These are phyloP conservation scores for Fusarium sarcochroum DNA, from an alignment of 2,329 filamentous ascomycete species.

Conservation along the genomic window DNA sequence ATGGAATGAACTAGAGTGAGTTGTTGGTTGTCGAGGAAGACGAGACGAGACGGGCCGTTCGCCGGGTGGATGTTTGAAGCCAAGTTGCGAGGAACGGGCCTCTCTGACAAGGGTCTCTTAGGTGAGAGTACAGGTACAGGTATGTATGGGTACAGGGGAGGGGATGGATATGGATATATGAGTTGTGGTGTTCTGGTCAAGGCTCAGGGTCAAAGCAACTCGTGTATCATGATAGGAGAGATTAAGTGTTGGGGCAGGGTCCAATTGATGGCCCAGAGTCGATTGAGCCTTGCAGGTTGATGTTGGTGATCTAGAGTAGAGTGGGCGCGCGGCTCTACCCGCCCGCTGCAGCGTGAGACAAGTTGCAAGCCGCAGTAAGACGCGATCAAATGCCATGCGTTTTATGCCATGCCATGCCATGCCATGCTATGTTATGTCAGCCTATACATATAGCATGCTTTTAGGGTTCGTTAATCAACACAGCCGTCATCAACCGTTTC, in stretches of 20 bases:
- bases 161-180: constrained; percentile 18
- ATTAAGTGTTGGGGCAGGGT: constrained; percentile 12
- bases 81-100: constrained; percentile 21
- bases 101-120: constrained; percentile 14
- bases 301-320: constrained; percentile 16
- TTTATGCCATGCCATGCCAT: constrained; percentile 23
- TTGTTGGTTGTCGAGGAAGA: constrained; percentile 13
- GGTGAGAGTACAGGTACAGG: constrained; percentile 9
- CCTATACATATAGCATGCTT: constrained; percentile 1
- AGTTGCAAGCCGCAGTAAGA: constrained; percentile 21
- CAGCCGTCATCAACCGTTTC: constrained; percentile 21
- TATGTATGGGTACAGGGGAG: no score
- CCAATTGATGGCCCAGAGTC: neutral
- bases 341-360: constrained; percentile 37
- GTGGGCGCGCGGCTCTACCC: constrained; percentile 38
- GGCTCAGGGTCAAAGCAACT: constrained; percentile 14
- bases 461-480: neutral
- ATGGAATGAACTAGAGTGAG: constrained; percentile 18
- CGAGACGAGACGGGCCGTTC: constrained; percentile 27
- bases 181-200: constrained; percentile 19
- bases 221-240: constrained; percentile 12
- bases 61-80: constrained; percentile 24
- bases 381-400: constrained; percentile 16
- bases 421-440: constrained; percentile 1
- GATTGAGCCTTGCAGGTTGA: constrained; percentile 27